These are phyloP conservation scores for Penicillium capsulatum DNA, from an alignment of 2,329 filamentous ascomycete genomes.

Conservation along the genomic window DNA sequence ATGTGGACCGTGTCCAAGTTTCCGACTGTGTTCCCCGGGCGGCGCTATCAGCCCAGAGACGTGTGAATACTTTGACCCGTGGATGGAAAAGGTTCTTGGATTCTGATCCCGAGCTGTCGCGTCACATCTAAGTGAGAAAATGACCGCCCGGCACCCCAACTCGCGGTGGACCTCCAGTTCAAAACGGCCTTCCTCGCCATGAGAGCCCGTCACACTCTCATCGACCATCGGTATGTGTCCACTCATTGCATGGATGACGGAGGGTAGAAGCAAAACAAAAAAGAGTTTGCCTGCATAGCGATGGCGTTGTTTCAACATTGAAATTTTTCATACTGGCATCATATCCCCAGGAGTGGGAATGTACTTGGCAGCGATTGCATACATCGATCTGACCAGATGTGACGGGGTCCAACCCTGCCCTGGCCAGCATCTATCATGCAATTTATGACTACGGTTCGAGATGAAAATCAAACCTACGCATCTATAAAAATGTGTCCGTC, in stretches of 20 bases:
- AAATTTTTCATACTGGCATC: conserved; percentile 5
- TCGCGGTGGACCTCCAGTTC: too few species aligned
- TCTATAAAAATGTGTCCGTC: too few species aligned
- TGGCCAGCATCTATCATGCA: neutral
- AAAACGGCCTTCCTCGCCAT: too few species aligned
- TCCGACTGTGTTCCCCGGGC: conserved; percentile 84
- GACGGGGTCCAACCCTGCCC: neutral
- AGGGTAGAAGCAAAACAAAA: conserved; percentile 19
- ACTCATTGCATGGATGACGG: conserved; percentile 21
- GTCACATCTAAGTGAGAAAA: conserved; percentile 1
- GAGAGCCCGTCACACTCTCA: conserved; percentile 2
- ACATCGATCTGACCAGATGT: neutral
- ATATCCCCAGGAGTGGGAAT: conserved; percentile 1
- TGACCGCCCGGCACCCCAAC: too few species aligned
- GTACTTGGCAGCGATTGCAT: neutral
- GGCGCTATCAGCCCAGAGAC: conserved; percentile 85
- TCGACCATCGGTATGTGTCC: conserved; percentile 11
- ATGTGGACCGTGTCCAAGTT: conserved; percentile 88
- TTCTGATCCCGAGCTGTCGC: conserved; percentile 24
- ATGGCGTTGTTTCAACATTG: conserved; percentile 31
- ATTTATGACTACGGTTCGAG: too few species aligned
- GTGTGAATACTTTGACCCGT: conserved; percentile 86
- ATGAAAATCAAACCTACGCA: too few species aligned
- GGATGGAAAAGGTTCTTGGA: conserved; percentile 55
- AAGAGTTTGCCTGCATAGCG: conserved; percentile 36